phyloP scores from a whole-genome alignment of 208 protist species.

The Crithidia fasciculata region DNA sequence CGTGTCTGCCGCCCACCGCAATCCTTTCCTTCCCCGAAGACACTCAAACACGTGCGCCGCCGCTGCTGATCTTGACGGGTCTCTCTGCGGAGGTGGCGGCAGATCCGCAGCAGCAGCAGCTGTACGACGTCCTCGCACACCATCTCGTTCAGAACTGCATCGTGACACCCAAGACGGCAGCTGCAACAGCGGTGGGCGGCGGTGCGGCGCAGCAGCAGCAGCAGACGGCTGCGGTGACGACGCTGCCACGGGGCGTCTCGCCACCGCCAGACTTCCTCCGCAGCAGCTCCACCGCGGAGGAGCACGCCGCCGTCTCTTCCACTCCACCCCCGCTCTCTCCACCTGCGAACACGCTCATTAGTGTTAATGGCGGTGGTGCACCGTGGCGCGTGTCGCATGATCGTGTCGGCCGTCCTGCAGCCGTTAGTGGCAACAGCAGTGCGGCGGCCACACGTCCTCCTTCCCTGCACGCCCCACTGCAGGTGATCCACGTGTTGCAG shows the following conservation, averaged over 20 bases:
- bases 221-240: not conserved
- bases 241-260: not conserved
- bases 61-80: conserved; percentile 19
- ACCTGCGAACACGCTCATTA: not conserved
- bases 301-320: not conserved
- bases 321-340: not conserved
- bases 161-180: conserved; percentile 7
- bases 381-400: not conserved
- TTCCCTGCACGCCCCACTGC: conserved; percentile 14
- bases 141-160: conserved; percentile 29
- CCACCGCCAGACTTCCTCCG: not conserved
- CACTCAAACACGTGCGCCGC: conserved; percentile 12
- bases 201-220: not conserved
- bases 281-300: not conserved
- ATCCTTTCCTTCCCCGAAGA: conserved; percentile 18
- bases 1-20: conserved; percentile 11
- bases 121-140: conserved; percentile 27
- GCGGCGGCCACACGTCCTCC: conserved; percentile 1
- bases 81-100: conserved; percentile 4
- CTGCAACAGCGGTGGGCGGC: not conserved
- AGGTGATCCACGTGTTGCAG: conserved; percentile 22
- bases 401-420: not conserved
- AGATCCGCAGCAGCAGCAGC: conserved; percentile 4
- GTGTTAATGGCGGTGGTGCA: not conserved
- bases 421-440: not conserved